Base-by-base conservation (phyloP, 2,329 filamentous ascomycete genomes). In the Trichoderma sp. region DNA sequence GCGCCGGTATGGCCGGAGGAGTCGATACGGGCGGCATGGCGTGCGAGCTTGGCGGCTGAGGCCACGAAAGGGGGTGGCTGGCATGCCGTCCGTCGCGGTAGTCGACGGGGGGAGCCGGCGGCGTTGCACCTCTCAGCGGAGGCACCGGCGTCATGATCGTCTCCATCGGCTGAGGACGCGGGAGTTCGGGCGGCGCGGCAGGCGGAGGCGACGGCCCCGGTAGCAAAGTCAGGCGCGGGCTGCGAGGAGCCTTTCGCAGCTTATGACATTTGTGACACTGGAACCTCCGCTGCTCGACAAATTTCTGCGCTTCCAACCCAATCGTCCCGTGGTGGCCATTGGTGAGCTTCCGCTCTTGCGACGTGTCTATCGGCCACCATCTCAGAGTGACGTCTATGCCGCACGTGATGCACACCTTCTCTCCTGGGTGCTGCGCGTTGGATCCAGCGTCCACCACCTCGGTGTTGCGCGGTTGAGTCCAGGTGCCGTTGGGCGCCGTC, bases 211-310 rank as follows among this genome's bases (percentile, higher is more conserved):
- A 63, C 21, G 65, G 54, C 9, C 59, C 48, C 19, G 47, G 28
- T 51, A 55, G 19, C 34, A 57, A 26, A 44, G 58, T 55, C 21
- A 63, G 28, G 34, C 44, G 39, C 19, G 62, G 65, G 7, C 56
- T 60, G 19, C 48, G 65, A 45, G 58, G 61, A 61, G 81, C 79
- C 28, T 80, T 81, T 65, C 83, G 83, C 34, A 77, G 74, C 72
- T 85, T 88, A 69, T 81, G 83, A 73, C 90, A 93, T 74, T 91
- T 90, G 77, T 93, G 90, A 71, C 90, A 93, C 75, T 92, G 89
- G 68, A 86, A 89, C 67, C 82, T 83, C 34, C 83, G 80, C 69
- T 88, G 85, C 62, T 84, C 82, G 50, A 86, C 78, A 71, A 86
- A 87, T 72, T 83, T 85, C 70, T 82, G 80, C 7, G 83, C 84